Conservation (phyloP, 1,284 basidiomycete species). For the Psilocybe mexicana region DNA sequence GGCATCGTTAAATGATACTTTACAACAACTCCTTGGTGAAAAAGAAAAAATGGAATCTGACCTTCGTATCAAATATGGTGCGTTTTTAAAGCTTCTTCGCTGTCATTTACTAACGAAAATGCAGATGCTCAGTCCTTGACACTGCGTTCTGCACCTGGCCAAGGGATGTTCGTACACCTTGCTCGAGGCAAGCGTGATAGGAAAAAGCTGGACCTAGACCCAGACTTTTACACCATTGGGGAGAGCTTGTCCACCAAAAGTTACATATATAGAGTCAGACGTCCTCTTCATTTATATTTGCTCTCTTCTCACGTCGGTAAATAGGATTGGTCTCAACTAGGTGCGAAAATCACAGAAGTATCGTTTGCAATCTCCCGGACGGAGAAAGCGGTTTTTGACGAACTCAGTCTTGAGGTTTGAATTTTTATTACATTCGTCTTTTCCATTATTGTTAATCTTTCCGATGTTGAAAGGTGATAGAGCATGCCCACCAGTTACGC, state of each 20-base stretch:
- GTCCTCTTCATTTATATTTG: neutral
- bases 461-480: constrained; percentile 55
- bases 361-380: constrained; percentile 52
- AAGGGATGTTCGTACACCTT: constrained; percentile 77
- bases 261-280: constrained; percentile 66
- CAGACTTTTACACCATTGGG: constrained; percentile 56
- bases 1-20: constrained; percentile 48
- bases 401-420: constrained; percentile 64
- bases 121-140: constrained; percentile 71
- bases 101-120: neutral
- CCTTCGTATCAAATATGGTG: constrained; percentile 59
- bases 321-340: constrained; percentile 79
- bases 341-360: constrained; percentile 61
- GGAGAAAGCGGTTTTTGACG: constrained; percentile 74
- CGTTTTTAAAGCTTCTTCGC: constrained; percentile 4
- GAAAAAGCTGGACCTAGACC: constrained; percentile 44
- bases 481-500: constrained; percentile 56
- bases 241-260: constrained; percentile 66
- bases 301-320: constrained; percentile 3
- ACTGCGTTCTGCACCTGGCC: constrained; percentile 63
- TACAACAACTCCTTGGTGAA: constrained; percentile 46
- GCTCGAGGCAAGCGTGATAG: constrained; percentile 61
- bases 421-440: neutral
- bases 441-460: neutral
- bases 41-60: constrained; percentile 55